Conservation (phyloP, 2,329 filamentous ascomycete species). For the Monosporascus sp. region DNA sequence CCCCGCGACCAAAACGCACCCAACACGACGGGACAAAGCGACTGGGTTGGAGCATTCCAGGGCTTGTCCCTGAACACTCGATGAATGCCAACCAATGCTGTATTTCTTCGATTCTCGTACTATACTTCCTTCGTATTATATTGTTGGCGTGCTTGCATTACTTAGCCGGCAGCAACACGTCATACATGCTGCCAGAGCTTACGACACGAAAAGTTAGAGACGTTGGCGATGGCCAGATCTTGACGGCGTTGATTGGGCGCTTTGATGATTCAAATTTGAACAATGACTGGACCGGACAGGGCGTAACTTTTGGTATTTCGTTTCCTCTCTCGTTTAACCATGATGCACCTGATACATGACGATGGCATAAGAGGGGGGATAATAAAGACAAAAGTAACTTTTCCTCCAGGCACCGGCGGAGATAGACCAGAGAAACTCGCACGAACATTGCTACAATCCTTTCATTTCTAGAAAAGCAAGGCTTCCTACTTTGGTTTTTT, state of each 20-base stretch:
- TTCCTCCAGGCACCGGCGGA: conserved; percentile 18
- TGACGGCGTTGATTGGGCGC: conserved; percentile 18
- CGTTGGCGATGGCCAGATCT: conserved; percentile 15
- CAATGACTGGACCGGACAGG: conserved; percentile 16
- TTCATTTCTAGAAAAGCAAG: conserved; percentile 19
- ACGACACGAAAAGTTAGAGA: conserved; percentile 19
- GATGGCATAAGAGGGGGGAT: conserved; percentile 24
- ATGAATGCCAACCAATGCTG: conserved; percentile 19
- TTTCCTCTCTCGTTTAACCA: conserved; percentile 9
- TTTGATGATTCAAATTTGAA: conserved; percentile 17
- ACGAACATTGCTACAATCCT: conserved; percentile 25
- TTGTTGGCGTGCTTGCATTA: conserved; percentile 10
- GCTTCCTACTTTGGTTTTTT: conserved; percentile 5
- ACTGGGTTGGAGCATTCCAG: conserved; percentile 63
- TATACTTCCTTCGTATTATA: conserved; percentile 20
- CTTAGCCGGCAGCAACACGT: not conserved
- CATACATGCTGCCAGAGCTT: conserved; percentile 3
- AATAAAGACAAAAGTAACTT: conserved; percentile 26
- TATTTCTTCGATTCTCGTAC: conserved; percentile 24
- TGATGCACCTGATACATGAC: conserved; percentile 25
- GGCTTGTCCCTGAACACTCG: conserved; percentile 66
- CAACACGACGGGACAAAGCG: conserved; percentile 39
- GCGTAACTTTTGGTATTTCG: conserved; percentile 6
- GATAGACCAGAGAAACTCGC: conserved; percentile 25
- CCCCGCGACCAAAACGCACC: conserved; percentile 26